Percentiles rank a stretch among this genome's conserved stretches.
Evolutionary conservation across 1,139 yeast genomes (phyloP).

Genomic region (Nakaseomyces uthaithaninus): DNA sequence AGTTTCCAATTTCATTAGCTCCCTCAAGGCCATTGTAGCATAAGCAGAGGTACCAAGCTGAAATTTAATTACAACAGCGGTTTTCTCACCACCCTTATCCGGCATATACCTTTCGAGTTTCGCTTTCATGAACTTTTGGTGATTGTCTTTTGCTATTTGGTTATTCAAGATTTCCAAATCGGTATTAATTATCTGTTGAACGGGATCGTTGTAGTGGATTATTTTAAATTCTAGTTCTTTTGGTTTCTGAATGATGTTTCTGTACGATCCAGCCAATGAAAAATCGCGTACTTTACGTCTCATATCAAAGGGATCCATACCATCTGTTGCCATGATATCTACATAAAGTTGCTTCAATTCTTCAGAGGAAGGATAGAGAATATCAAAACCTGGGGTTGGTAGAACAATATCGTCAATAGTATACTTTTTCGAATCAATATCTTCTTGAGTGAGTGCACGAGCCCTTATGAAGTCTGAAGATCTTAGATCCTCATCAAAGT

Average conservation of each 20-base stretch:
- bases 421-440: constrained; percentile 50
- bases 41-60: constrained; percentile 82
- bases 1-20: constrained; percentile 77
- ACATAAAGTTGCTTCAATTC: constrained; percentile 55
- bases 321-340: constrained; percentile 70
- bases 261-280: constrained; percentile 84
- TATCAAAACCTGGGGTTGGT: constrained; percentile 92
- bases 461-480: constrained; percentile 52
- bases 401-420: constrained; percentile 77
- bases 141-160: constrained; percentile 32
- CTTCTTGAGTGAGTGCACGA: constrained; percentile 63
- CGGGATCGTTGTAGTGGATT: constrained; percentile 51
- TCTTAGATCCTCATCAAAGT: constrained; percentile 59
- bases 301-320: constrained; percentile 79
- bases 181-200: constrained; percentile 68
- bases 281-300: constrained; percentile 77
- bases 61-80: constrained; percentile 69
- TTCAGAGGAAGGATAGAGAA: constrained; percentile 68
- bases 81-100: constrained; percentile 43
- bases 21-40: constrained; percentile 97
- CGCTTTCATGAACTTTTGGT: constrained; percentile 30
- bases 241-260: constrained; percentile 68
- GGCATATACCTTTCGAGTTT: constrained; percentile 33
- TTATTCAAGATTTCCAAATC: constrained; percentile 64
- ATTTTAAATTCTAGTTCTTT: constrained; percentile 53